Evolutionary conservation across 164 flowering plant species (phyloP).

Genomic region (Annona cherimola): DNA sequence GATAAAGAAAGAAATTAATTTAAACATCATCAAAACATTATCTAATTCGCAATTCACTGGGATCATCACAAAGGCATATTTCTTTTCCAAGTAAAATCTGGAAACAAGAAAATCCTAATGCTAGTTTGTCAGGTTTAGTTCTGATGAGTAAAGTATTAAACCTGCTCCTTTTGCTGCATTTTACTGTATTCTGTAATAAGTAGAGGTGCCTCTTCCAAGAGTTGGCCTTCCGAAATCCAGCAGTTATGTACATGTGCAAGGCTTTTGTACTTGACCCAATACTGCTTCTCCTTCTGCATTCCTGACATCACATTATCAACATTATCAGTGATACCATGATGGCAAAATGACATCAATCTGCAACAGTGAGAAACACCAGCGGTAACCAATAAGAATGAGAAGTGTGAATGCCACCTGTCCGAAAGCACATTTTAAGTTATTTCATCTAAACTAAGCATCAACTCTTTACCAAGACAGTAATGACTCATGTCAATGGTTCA

Average conservation of each 20-base stretch:
- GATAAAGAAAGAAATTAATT: too few relatives aligned
- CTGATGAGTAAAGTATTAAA: background rate
- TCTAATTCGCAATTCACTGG: too few relatives aligned
- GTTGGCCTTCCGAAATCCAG: constrained; percentile 54
- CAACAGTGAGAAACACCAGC: background rate
- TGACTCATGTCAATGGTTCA: too few relatives aligned
- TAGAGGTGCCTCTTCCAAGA: constrained; percentile 47
- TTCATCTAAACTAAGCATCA: too few relatives aligned
- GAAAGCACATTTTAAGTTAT: too few relatives aligned
- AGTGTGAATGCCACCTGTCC: background rate
- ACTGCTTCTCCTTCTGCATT: constrained; percentile 42
- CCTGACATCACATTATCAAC: constrained; percentile 29
- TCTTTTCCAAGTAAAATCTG: background rate
- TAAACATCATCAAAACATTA: too few relatives aligned
- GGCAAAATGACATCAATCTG: background rate
- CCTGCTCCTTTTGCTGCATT: constrained; percentile 20
- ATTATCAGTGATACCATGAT: constrained; percentile 5
- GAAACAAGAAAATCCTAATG: background rate
- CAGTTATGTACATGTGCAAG: constrained; percentile 77
- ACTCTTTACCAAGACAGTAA: too few relatives aligned
- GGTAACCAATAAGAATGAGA: background rate
- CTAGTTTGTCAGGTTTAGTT: background rate
- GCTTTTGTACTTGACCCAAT: constrained; percentile 63
- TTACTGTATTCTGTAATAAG: constrained; percentile 42
- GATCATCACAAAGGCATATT: too few relatives aligned